Percentiles rank a stretch among this genome's conserved stretches.
phyloP scores from a whole-genome alignment of 257 asterid genomes.

The Jacaranda copaia region DNA sequence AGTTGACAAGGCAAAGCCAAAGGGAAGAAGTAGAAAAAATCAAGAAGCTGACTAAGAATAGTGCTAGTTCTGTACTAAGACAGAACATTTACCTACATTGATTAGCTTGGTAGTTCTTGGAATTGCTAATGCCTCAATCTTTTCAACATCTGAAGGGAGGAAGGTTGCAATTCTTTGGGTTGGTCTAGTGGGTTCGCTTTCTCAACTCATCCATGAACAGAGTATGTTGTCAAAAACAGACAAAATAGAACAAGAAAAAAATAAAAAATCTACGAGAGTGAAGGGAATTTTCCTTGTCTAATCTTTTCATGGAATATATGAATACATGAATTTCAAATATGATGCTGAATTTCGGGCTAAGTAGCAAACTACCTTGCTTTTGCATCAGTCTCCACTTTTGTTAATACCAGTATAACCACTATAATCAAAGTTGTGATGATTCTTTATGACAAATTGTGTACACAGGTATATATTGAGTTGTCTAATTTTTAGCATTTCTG shows the following conservation, averaged over 20 bases:
- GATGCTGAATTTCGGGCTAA: constrained; percentile 10
- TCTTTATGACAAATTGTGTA: no score
- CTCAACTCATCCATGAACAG: constrained; percentile 83
- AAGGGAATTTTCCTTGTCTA: constrained; percentile 23
- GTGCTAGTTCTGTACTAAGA: constrained; percentile 68
- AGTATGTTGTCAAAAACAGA: constrained; percentile 58
- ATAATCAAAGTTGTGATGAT: no score
- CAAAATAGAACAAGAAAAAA: constrained; percentile 46
- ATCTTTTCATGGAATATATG: constrained; percentile 29
- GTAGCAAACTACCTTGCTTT: constrained; percentile 18
- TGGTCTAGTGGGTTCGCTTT: constrained; percentile 72
- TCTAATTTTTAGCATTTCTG: constrained; percentile 16
- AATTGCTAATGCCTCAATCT: constrained; percentile 59
- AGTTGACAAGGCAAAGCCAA: constrained; percentile 60
- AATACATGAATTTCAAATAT: constrained; percentile 40
- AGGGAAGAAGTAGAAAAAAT: constrained; percentile 73
- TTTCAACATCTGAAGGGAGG: constrained; percentile 65
- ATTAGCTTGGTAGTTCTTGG: constrained; percentile 68
- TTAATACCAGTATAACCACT: no score
- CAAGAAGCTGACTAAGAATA: constrained; percentile 56
- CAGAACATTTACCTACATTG: constrained; percentile 77
- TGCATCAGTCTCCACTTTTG: no score
- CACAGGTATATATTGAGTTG: constrained; percentile 2
- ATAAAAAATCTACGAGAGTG: constrained; percentile 47
- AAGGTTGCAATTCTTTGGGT: constrained; percentile 74